A percentile compares a stretch with the other conserved stretches of the same genome.
Conservation (phyloP, 1,284 basidiomycete genomes). For the Puccinia novopanici region DNA sequence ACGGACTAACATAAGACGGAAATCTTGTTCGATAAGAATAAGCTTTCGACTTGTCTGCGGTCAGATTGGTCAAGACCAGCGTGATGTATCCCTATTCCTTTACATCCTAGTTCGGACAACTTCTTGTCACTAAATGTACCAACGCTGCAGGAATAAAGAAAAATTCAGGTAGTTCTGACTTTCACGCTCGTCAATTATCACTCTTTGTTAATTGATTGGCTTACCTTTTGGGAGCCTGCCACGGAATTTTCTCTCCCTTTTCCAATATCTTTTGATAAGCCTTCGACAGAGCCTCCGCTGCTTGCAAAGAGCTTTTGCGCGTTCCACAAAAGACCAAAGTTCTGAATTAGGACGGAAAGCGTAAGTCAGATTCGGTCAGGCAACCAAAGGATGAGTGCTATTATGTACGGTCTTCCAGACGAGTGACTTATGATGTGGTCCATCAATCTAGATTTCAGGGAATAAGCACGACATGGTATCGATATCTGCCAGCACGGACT, state of each 20-base stretch:
- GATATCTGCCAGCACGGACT: neutral
- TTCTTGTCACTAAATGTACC: slow-evolving; percentile 39
- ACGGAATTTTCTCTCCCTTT: slow-evolving; percentile 25
- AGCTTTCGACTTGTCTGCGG: slow-evolving; percentile 69
- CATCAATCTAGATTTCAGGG: slow-evolving; percentile 70
- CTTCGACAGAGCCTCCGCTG: slow-evolving; percentile 53
- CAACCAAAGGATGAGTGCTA: slow-evolving; percentile 64
- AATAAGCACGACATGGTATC: slow-evolving; percentile 62
- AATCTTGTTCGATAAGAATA: slow-evolving; percentile 70
- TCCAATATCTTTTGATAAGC: slow-evolving; percentile 38
- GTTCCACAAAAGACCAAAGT: slow-evolving; percentile 34
- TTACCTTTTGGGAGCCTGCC: slow-evolving; percentile 40
- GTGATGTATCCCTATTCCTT: slow-evolving; percentile 81
- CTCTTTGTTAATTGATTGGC: neutral
- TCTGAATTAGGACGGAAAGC: slow-evolving; percentile 27
- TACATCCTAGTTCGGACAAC: slow-evolving; percentile 51
- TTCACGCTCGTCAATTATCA: neutral
- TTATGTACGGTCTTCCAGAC: slow-evolving; percentile 63
- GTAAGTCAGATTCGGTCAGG: slow-evolving; percentile 57
- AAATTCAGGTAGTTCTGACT: neutral
- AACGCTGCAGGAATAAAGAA: slow-evolving; percentile 26
- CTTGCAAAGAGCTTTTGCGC: slow-evolving; percentile 50
- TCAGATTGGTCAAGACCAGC: slow-evolving; percentile 77
- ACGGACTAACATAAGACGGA: slow-evolving; percentile 64
- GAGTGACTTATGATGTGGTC: slow-evolving; percentile 68